A percentile compares a stretch with the other conserved stretches of the same genome.
Conservation (phyloP, 441 rosid genomes). For the Melastoma candidum region DNA sequence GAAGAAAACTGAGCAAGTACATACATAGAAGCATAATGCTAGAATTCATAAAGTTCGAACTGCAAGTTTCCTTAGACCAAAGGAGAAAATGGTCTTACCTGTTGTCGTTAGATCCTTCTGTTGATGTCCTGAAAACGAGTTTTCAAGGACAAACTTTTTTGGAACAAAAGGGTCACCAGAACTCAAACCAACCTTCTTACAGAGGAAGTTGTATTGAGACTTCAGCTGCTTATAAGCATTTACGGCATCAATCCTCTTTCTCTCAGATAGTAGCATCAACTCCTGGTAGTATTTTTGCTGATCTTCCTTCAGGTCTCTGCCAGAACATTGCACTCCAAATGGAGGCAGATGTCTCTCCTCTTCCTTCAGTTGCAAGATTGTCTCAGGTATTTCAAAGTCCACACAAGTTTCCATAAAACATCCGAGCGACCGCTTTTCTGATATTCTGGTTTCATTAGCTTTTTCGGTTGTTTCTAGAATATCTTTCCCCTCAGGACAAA, state of each 20-base stretch:
- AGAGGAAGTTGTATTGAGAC: conserved; percentile 58
- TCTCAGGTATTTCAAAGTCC: no score
- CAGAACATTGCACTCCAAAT: no score
- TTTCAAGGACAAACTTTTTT: conserved; percentile 30
- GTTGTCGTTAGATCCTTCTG: conserved; percentile 24
- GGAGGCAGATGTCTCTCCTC: no score
- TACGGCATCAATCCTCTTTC: conserved; percentile 31
- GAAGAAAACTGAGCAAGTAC: no score
- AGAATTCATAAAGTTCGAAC: no score
- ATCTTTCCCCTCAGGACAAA: conserved; percentile 29
- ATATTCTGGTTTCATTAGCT: conserved; percentile 28
- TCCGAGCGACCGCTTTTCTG: conserved; percentile 28
- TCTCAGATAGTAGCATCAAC: conserved; percentile 36
- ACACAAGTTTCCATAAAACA: conserved; percentile 18
- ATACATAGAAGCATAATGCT: no score
- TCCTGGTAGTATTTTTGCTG: conserved; percentile 31
- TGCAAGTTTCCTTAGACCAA: no score
- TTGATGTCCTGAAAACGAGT: conserved; percentile 22
- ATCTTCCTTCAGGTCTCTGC: no score
- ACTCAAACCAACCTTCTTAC: conserved; percentile 39
- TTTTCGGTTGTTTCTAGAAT: conserved; percentile 29
- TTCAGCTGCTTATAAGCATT: conserved; percentile 51
- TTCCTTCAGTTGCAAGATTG: no score
- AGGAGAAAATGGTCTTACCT: neutral
- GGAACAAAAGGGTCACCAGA: conserved; percentile 30